Evolutionary conservation across 257 asterid genomes (phyloP).

Genomic region (Przewalskia tangutica): DNA sequence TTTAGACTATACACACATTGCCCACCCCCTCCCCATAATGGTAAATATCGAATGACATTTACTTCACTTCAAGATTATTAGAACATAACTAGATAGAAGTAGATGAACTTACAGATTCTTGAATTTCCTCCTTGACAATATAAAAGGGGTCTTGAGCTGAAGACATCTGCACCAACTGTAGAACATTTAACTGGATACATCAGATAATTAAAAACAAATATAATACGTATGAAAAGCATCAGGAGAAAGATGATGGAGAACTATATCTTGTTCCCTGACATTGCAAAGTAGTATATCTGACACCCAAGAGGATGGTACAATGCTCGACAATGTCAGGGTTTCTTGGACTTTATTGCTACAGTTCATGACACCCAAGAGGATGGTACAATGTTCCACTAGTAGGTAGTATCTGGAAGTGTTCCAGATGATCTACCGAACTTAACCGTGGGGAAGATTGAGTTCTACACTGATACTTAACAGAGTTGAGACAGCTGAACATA

Average conservation of each 20-base stretch:
- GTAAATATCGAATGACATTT: not conserved
- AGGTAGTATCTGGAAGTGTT: too few relatives aligned
- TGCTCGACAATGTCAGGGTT: too few relatives aligned
- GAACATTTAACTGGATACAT: not conserved
- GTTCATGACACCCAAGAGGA: not conserved
- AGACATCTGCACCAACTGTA: conserved; percentile 39
- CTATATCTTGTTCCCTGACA: not conserved
- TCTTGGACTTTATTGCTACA: not conserved
- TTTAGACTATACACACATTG: too few relatives aligned
- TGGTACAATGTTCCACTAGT: not conserved
- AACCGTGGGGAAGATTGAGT: not conserved
- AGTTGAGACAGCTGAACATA: too few relatives aligned
- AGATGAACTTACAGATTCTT: conserved; percentile 64
- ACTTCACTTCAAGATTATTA: not conserved
- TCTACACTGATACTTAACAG: not conserved
- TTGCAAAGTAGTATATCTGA: not conserved
- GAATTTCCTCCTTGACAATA: conserved; percentile 95
- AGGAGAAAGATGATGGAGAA: not conserved
- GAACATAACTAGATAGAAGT: not conserved
- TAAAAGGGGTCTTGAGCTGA: conserved; percentile 94
- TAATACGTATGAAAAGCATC: not conserved
- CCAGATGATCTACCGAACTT: not conserved
- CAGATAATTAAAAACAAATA: not conserved
- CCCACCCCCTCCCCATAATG: too few relatives aligned
- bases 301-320: too few relatives aligned